Base-by-base conservation (phyloP, 1,284 basidiomycete genomes). In the Pascua sp. region DNA sequence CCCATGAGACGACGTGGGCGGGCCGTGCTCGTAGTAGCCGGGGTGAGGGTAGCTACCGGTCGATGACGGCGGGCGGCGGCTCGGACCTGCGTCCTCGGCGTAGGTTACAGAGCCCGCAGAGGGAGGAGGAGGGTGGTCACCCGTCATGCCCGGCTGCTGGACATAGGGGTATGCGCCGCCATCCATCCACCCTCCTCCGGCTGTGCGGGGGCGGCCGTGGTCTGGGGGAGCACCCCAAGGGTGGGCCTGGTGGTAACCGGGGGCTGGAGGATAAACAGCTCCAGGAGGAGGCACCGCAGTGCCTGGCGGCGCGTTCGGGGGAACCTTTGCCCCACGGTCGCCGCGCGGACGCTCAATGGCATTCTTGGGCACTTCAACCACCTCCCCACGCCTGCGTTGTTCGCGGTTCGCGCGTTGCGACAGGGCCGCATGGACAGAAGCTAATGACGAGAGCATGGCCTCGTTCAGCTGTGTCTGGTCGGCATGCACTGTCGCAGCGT, bases 401-500 rank as follows among this genome's bases (percentile, higher is more conserved):
- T 77, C 77, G 24, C 66, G 67, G 45, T 79, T 78, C 24, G 81
- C 80, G 10, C 71, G 66, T 40, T 70, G 71, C 8, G 74, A 75
- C 9, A 96, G 89, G 50, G 83, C 85, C 37, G 91, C 88, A 66
- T 96, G 92, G 38, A 95, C 83, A 4, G 86, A 84, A 40, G 89
- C 89, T 57, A 96, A 85, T 56, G 91, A 88, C 63, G 87, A 85
- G 85, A 95, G 90, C 89, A 94, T 93, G 46, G 83, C 80, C 73
- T 94, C 90, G 80, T 97, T 98, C 72, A 87, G 83, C 0, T 89
- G 87, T 0, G 75, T 67, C 78, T 89, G 89, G 71, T 96, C 91
- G 32, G 91, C 86, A 71, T 98, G 94, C 2, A 96, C 92, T 4
- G 93, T 96, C 79, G 94, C 89, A 0, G 93, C 90, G 76, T 98